These are phyloP conservation scores for Erysimum cheiranthoides DNA, from an alignment of 345 rosid genomes.

Conservation along the genomic window DNA sequence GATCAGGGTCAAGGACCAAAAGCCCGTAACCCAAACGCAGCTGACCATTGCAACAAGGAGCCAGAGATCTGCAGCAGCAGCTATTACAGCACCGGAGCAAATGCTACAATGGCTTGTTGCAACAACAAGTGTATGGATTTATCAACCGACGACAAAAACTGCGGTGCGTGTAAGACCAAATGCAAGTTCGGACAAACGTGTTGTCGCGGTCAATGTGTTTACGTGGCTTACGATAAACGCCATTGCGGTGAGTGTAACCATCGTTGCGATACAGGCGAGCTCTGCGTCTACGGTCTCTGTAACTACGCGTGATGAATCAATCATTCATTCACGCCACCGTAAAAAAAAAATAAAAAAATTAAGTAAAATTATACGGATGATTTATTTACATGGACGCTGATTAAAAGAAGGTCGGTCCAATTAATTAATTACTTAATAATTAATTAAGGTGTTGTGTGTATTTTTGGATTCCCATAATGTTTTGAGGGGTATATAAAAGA, in stretches of 20 bases:
- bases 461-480: conserved; percentile 49
- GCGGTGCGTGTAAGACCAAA: conserved; percentile 75
- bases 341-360: not conserved
- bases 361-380: conserved; percentile 34
- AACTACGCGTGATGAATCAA: conserved; percentile 58
- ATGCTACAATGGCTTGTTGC: conserved; percentile 60
- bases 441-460: conserved; percentile 42
- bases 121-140: conserved; percentile 79
- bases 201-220: conserved; percentile 76
- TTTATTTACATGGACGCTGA: conserved; percentile 43
- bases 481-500: conserved; percentile 47
- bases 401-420: conserved; percentile 23
- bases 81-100: conserved; percentile 43
- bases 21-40: conserved; percentile 64
- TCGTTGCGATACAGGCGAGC: conserved; percentile 49
- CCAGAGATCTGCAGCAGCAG: conserved; percentile 46
- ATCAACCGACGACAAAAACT: conserved; percentile 55
- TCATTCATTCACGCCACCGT: conserved; percentile 16
- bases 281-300: conserved; percentile 80
- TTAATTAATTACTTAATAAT: conserved; percentile 39
- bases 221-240: conserved; percentile 62
- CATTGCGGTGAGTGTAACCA: conserved; percentile 79
- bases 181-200: conserved; percentile 69
- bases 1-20: conserved; percentile 28
- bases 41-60: conserved; percentile 68